Conservation (phyloP, 129 eudicot genomes). For the Flaveria sonorensis region DNA sequence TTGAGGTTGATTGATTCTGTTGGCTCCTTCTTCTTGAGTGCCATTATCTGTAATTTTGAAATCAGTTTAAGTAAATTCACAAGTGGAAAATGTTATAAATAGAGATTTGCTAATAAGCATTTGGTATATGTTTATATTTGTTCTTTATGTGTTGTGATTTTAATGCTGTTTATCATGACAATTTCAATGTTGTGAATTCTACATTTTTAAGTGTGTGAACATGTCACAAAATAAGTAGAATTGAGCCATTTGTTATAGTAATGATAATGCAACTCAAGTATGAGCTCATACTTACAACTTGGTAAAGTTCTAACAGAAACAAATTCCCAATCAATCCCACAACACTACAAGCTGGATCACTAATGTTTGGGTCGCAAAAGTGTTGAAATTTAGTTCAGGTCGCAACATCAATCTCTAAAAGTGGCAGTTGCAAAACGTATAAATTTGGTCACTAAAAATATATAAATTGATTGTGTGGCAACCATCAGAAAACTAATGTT, state of each 20-base stretch:
- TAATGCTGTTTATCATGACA: background rate
- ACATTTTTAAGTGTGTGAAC: background rate
- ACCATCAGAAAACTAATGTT: too few relatives aligned
- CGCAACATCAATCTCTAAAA: too few relatives aligned
- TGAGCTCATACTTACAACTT: too few relatives aligned
- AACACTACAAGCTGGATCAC: too few relatives aligned
- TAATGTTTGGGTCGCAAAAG: too few relatives aligned
- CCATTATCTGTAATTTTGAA: conserved; percentile 53
- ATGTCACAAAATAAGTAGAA: background rate
- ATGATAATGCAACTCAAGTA: too few relatives aligned
- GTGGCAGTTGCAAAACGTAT: too few relatives aligned
- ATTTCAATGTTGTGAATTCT: background rate
- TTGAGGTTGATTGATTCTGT: conserved; percentile 89
- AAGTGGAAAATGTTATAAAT: background rate
- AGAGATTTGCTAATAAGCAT: background rate
- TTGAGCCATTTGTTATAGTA: background rate
- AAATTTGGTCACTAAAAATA: too few relatives aligned
- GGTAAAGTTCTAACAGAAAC: too few relatives aligned
- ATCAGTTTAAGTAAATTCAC: background rate
- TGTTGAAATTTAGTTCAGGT: too few relatives aligned
- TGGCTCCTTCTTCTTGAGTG: conserved; percentile 77
- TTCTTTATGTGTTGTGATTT: background rate
- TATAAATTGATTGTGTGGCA: too few relatives aligned
- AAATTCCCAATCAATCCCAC: too few relatives aligned
- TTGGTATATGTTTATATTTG: background rate